Conservation (phyloP, 2,329 filamentous ascomycete genomes). For the Cyclaneusma minus region DNA sequence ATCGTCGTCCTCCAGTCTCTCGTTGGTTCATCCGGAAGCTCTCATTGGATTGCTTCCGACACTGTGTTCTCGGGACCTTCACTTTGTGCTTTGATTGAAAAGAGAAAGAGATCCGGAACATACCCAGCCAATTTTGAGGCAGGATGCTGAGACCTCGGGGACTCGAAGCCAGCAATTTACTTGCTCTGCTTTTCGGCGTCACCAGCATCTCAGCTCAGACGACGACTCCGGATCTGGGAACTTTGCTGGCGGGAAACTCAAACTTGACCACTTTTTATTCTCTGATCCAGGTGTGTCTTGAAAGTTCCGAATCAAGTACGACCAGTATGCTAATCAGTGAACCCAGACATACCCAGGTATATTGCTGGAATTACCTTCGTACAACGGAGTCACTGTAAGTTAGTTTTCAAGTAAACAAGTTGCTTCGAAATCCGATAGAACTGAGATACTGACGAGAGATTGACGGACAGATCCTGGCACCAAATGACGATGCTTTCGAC, state of each 20-base stretch:
- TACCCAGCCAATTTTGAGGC: background rate
- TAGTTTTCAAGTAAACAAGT: no score
- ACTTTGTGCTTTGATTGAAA: no score
- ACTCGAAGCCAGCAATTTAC: background rate
- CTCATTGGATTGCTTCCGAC: no score
- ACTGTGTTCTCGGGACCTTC: no score
- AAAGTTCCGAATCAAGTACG: no score
- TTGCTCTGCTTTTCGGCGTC: background rate
- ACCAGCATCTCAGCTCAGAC: conserved; percentile 7
- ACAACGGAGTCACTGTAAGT: conserved; percentile 28
- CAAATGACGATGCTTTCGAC: conserved; percentile 20
- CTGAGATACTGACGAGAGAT: no score
- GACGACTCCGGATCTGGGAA: conserved; percentile 21
- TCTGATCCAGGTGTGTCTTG: conserved; percentile 23
- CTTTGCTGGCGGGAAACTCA: conserved; percentile 22
- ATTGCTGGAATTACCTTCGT: conserved; percentile 26
- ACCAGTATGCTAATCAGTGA: conserved; percentile 5
- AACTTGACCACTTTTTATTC: conserved; percentile 28
- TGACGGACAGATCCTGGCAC: conserved; percentile 21
- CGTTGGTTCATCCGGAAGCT: no score
- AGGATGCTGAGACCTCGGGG: background rate
- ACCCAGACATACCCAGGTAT: conserved; percentile 29
- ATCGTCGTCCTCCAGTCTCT: no score
- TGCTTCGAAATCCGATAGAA: conserved; percentile 2
- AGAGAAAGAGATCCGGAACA: background rate